Conservation (phyloP, 495 filamentous ascomycete genomes). For the Neurospora sp. region DNA sequence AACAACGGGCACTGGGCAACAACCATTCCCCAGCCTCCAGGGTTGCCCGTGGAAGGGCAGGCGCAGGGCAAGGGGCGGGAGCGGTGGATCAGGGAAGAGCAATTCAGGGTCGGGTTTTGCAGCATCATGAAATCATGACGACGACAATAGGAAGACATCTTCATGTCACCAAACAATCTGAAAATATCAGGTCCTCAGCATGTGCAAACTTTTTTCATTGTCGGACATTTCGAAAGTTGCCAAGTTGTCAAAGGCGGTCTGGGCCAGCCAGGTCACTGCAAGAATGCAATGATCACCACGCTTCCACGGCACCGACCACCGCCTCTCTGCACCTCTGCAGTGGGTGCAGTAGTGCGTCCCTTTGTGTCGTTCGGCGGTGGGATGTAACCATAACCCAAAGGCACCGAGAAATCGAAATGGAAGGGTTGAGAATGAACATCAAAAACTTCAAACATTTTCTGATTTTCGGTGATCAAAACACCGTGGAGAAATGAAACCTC, state of each 20-base stretch:
- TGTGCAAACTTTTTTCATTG: background rate
- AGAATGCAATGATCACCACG: background rate
- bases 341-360: background rate
- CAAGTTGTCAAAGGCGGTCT: background rate
- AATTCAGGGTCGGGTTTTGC: background rate
- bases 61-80: background rate
- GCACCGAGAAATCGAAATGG: background rate
- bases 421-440: too few relatives aligned
- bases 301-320: background rate
- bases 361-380: background rate
- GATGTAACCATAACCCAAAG: background rate
- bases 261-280: background rate
- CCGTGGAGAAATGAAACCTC: background rate
- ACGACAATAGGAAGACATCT: too few relatives aligned
- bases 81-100: background rate
- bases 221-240: background rate
- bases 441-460: too few relatives aligned
- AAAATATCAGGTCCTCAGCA: too few relatives aligned
- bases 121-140: background rate
- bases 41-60: background rate
- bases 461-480: background rate
- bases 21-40: background rate
- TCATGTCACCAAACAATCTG: too few relatives aligned
- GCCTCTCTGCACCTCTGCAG: background rate
- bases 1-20: background rate